Conservation (phyloP, 129 eudicot genomes). For the Chrysanthemum seticuspe region DNA sequence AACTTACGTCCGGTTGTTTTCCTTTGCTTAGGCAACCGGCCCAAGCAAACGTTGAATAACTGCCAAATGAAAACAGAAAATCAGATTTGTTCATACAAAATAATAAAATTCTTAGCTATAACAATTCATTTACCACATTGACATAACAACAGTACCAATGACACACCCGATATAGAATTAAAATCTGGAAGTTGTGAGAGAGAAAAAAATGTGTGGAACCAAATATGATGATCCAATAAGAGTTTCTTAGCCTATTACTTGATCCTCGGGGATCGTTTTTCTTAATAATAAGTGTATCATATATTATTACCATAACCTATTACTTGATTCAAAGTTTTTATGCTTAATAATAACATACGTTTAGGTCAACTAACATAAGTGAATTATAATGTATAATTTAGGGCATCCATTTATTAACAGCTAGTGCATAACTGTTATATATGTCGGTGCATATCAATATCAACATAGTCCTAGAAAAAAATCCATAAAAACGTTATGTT, state of each 20-base stretch:
- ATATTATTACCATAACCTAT: no score
- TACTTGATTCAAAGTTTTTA: no score
- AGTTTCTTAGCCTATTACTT: slow-evolving; percentile 39
- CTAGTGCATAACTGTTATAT: no score
- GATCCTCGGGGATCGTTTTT: no score
- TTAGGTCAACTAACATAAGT: no score
- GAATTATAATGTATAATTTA: no score
- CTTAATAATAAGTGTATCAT: not conserved
- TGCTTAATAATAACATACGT: no score
- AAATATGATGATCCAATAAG: slow-evolving; percentile 79
- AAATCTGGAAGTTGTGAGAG: slow-evolving; percentile 86
- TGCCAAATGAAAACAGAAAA: slow-evolving; percentile 32
- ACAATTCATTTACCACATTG: slow-evolving; percentile 53
- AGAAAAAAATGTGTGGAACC: slow-evolving; percentile 68
- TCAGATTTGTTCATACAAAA: not conserved
- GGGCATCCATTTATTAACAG: no score
- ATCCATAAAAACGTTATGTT: no score
- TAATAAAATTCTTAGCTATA: no score
- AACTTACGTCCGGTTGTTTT: slow-evolving; percentile 62
- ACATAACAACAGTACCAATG: slow-evolving; percentile 91
- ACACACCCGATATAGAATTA: slow-evolving; percentile 74
- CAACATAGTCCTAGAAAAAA: no score
- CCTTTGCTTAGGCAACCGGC: slow-evolving; percentile 76
- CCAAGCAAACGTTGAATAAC: slow-evolving; percentile 96
- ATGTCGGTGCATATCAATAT: no score